phyloP scores from a whole-genome alignment of 202 grass and related monocot species.

The Zoysia matrella region DNA sequence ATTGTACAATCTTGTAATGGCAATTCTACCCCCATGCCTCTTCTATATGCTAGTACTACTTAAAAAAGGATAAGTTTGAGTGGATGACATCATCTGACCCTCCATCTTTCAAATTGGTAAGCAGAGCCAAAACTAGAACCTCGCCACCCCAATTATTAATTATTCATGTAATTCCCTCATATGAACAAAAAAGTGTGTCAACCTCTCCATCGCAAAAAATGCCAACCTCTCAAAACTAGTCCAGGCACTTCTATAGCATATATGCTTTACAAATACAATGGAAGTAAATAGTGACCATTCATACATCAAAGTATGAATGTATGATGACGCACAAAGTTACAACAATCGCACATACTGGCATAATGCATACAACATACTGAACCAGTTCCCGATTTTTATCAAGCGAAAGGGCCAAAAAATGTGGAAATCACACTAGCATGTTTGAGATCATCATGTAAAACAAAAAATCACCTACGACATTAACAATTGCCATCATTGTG shows the following conservation, averaged over 20 bases:
- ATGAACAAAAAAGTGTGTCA: not conserved
- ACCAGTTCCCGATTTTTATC: not conserved
- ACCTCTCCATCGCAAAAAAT: not conserved
- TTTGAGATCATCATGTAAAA: not conserved
- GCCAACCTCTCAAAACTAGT: not conserved
- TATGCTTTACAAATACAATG: not conserved
- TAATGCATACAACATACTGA: not conserved
- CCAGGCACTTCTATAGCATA: not conserved
- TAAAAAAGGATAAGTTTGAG: not conserved
- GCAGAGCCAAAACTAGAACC: not conserved
- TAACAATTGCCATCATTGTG: not conserved
- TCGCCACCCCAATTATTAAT: not conserved
- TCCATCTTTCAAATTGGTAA: not conserved
- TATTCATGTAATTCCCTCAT: not conserved
- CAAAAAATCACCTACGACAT: not conserved
- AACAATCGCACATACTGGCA: not conserved
- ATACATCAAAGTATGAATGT: not conserved
- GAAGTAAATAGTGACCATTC: not conserved
- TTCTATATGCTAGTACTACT: not conserved
- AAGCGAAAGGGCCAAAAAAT: constrained; percentile 14
- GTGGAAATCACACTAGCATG: not conserved
- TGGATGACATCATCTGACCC: not conserved
- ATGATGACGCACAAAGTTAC: not conserved
- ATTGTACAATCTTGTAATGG: constrained; percentile 14
- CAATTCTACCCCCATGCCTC: not conserved